Base-by-base conservation (phyloP, 768 basidiomycete genomes). In the Rhodotorula paludigena region DNA sequence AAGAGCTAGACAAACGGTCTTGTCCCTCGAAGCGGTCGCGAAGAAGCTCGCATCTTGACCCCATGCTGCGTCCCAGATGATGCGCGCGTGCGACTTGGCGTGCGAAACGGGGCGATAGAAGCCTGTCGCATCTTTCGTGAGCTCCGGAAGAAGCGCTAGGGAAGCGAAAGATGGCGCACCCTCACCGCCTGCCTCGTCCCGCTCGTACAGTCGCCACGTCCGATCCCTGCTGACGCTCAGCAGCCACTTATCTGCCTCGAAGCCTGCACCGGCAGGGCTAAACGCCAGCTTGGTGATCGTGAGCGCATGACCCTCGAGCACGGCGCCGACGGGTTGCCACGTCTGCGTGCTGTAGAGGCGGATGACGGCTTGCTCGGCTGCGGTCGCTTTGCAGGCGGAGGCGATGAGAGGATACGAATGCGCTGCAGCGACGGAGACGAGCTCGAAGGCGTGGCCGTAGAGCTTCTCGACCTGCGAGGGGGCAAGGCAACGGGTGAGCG, bases 391-490 rank as follows among this genome's bases (percentile, higher is more conserved):
- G 81, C 94, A 97, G 5, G 92, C 87, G 4, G 92, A 92, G 5
- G 93, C 96, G 30, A 97, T 81, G 57, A 90, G 78, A 48, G 81
- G 79, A 38, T 83, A 84, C 11, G 84, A 82, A 58, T 84, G 84
- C 3, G 96, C 96, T 1, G 87, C 83, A 0, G 87, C 85, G 18
- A 97, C 80, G 0, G 88, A 84, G 54, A 93, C 88, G 14, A 89
- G 91, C 84, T 99, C 96, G 74, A 97, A 98, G 48, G 94, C 92
- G 78, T 98, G 96, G 9, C 94, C 96, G 77, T 96, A 99, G 1
- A 99, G 82, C 77, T 99, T 99, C 74, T 98, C 96, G 2, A 86
- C 64, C 66, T 72, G 57, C 25, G n/a, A n/a, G n/a, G n/a, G n/a
- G n/a, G n/a, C n/a, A n/a, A n/a, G n/a, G n/a, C n/a, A n/a, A n/a